A percentile compares a stretch with the other conserved stretches of the same genome.
These are phyloP conservation scores for Arachnomyces sp. DNA, from an alignment of 2,329 filamentous ascomycete genomes.

Conservation along the genomic window DNA sequence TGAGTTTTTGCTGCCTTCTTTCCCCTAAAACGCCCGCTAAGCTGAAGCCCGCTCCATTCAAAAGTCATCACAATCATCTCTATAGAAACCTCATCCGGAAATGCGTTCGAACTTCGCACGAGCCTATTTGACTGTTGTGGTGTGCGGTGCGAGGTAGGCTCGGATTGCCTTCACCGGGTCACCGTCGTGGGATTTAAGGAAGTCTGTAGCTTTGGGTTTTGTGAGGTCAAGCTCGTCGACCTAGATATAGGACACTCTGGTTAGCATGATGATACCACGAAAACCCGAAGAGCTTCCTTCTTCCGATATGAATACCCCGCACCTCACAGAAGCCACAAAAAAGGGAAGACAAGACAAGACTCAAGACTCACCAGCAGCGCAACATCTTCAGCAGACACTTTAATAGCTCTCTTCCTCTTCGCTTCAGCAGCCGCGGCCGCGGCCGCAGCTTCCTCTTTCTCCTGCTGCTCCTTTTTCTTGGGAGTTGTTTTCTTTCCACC, in stretches of 20 bases:
- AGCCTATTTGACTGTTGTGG: background rate
- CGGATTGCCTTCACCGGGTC: conserved; percentile 34
- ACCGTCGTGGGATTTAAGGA: conserved; percentile 39
- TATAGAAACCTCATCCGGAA: too few relatives aligned
- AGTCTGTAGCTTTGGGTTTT: conserved; percentile 39
- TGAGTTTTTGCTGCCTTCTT: too few relatives aligned
- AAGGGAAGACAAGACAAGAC: background rate
- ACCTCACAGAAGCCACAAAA: conserved; percentile 2
- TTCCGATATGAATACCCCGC: too few relatives aligned
- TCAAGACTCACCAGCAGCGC: conserved; percentile 34
- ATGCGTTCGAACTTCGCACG: too few relatives aligned
- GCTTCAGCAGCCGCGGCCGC: conserved; percentile 9
- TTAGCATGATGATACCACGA: background rate
- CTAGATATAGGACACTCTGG: conserved; percentile 15
- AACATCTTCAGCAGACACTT: conserved; percentile 39
- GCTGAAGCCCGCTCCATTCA: too few relatives aligned
- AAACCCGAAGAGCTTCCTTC: too few relatives aligned
- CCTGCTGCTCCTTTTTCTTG: conserved; percentile 23
- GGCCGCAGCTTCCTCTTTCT: conserved; percentile 8
- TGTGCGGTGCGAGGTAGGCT: conserved; percentile 30
- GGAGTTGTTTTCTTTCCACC: conserved; percentile 18
- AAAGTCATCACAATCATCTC: too few relatives aligned
- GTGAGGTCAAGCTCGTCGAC: conserved; percentile 39
- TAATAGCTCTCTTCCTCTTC: conserved; percentile 35
- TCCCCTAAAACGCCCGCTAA: too few relatives aligned